Evolutionary conservation across 2,329 filamentous ascomycete genomes (phyloP).

Genomic region (Fusarium equiseti): DNA sequence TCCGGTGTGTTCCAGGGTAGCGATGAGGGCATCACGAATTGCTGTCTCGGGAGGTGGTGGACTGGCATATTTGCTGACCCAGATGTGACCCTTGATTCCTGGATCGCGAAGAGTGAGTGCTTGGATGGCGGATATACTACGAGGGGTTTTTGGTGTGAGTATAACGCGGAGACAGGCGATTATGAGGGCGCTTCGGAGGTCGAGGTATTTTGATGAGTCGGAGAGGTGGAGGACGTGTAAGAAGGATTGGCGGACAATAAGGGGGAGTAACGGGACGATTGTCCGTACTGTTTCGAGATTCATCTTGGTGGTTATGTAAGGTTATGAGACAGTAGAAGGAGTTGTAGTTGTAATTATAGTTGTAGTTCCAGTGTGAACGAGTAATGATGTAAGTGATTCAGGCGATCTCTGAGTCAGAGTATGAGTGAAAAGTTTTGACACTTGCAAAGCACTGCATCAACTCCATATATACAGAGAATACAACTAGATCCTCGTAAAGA

Average conservation of each 20-base stretch:
- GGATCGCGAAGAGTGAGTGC: slow-evolving; percentile 70
- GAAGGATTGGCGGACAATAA: slow-evolving; percentile 71
- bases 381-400: slow-evolving; percentile 27
- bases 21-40: slow-evolving; percentile 68
- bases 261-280: slow-evolving; percentile 69
- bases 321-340: background rate
- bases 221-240: slow-evolving; percentile 76
- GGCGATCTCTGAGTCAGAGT: background rate
- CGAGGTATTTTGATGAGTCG: slow-evolving; percentile 79
- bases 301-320: slow-evolving; percentile 10
- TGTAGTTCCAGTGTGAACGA: slow-evolving; percentile 9
- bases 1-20: slow-evolving; percentile 60
- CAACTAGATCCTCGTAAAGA: background rate
- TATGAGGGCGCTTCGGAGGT: slow-evolving; percentile 79
- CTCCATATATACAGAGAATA: background rate
- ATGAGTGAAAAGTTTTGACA: background rate
- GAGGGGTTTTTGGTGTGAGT: slow-evolving; percentile 59
- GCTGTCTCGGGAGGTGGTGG: slow-evolving; percentile 68
- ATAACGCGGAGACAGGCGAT: slow-evolving; percentile 79
- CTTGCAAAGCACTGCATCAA: background rate
- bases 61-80: slow-evolving; percentile 79
- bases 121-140: slow-evolving; percentile 73
- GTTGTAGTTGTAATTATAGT: background rate
- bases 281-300: slow-evolving; percentile 40
- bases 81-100: slow-evolving; percentile 81